Evolutionary conservation across 805 yeast species (phyloP), one percentile per base, ranked within the genome.

Genomic region (Wickerhamomyces sydowiorum): DNA sequence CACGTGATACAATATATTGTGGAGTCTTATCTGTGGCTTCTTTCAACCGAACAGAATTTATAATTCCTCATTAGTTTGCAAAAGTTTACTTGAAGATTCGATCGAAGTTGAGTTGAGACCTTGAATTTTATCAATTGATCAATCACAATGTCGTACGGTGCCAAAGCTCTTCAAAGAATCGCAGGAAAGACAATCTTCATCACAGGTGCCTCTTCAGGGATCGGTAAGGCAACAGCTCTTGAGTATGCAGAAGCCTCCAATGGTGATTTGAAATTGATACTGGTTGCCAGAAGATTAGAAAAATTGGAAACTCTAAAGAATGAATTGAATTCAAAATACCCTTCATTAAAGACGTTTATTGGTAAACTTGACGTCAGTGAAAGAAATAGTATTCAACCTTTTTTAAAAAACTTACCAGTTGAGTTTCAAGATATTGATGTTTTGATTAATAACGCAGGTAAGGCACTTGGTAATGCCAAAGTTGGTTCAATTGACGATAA

Each of bases 131-230:
- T 29, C n/a, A 29, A 29, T 9, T 6, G 6, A 8, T 17, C 8
- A 24, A 8, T 17, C 5, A 51, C 15, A 29, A 79, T 79, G 85
- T 82, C 88, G 7, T 78, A 72, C 66, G 91, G 90, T 49, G 49
- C 72, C 39, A 75, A 71, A 57, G 93, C 96, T 40, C 86, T 90
- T 34, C 81, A 82, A 60, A 76, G 96, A 60, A 70, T 91, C 27
- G 79, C 84, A 19, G 84, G 84, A 38, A 90, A 91, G 60, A 78
- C 81, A 17, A 73, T 87, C 25, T 74, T 91, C 33, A 83, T 91
- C 55, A 87, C 98, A n/a, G 98, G 98, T 48, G 98, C 98, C 7
- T 86, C 96, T 21, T 80, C 96, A 14, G 98, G 98, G 42, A 91
- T 91, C 55, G 99, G 98, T 12, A 79, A 78, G 51, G 93, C 96